Evolutionary conservation across 306 rosid genomes (phyloP), one percentile per base, ranked within the genome.

Genomic region (Dryas alaskensis): DNA sequence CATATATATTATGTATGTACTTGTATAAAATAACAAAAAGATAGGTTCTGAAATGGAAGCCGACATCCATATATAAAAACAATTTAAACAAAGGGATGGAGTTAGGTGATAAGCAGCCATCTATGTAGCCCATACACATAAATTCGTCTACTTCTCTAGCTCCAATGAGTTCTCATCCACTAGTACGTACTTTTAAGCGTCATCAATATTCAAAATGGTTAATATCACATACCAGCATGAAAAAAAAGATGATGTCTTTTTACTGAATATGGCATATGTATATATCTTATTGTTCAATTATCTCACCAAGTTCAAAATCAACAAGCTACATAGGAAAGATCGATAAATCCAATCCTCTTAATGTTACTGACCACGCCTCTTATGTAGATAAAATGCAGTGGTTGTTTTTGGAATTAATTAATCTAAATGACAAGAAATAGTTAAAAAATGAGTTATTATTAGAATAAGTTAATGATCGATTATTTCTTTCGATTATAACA

Each of bases 81-180:
- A 22, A 22, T 22, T 22, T 22, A 22, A 22, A 22, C 59, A 72
- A 49, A 53, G 10, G 7, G n/a, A 44, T 19, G 10, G 49, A 48
- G 44, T 79, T 73, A 49, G 65, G 68, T 37, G 73, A 62, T 59
- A 50, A 69, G 67, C 44, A 57, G 62, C 47, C 55, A 72, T 62
- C 77, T 43, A 14, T 8, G 1, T 13, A 14, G 10, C 10, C 8
- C 31, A 3, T 54, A n/a, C 40, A 19, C 55, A 44, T 7, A 10
- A 57, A 71, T 22, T 45, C 17, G 75, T 22, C 22, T 22, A 22
- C 66, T 71, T 57, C 55, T 70, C 75, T 22, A 22, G 22, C 22
- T 59, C 57, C 57, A 58, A 45, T 14, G 58, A 72, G 54, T 70
- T 72, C 76, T 39, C 46, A 4, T 13, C 76, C 67, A 59, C 47